A percentile compares a stretch with the other conserved stretches of the same genome.
These are phyloP conservation scores for Lojkania enalia DNA, from an alignment of 2,329 filamentous ascomycete genomes.

Conservation along the genomic window DNA sequence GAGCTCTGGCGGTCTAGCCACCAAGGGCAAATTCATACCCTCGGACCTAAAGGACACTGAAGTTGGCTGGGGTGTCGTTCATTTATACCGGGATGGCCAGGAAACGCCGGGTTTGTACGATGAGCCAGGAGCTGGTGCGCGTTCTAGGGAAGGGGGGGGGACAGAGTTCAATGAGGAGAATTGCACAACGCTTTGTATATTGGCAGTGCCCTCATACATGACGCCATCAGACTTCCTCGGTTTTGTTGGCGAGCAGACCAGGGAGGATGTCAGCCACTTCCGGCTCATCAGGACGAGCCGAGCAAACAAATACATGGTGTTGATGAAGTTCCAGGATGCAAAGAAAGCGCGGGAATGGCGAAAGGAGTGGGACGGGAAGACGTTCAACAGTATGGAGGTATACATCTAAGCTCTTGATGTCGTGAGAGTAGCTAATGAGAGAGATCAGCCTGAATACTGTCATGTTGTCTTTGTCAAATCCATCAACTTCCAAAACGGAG, in stretches of 20 bases:
- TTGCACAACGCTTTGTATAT: constrained; percentile 87
- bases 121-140: constrained; percentile 45
- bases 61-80: constrained; percentile 88
- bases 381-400: constrained; percentile 91
- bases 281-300: constrained; percentile 88
- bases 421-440: constrained; percentile 13
- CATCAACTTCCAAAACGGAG: constrained; percentile 77
- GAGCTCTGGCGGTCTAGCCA: constrained; percentile 64
- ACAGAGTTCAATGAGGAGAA: constrained; percentile 58
- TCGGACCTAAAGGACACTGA: constrained; percentile 73
- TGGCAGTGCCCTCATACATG: constrained; percentile 93
- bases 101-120: constrained; percentile 68
- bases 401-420: constrained; percentile 24
- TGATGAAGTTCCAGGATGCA: constrained; percentile 87
- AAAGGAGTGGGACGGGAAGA: constrained; percentile 85
- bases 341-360: constrained; percentile 78
- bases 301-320: constrained; percentile 89
- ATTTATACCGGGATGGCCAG: constrained; percentile 84
- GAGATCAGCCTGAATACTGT: constrained; percentile 77
- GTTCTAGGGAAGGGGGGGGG: constrained; percentile 26
- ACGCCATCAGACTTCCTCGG: constrained; percentile 87
- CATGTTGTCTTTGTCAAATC: constrained; percentile 94
- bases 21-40: constrained; percentile 78
- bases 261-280: constrained; percentile 87
- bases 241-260: constrained; percentile 86